Evolutionary conservation across 306 rosid genomes (phyloP), one percentile per base, ranked within the genome.

Genomic region (Cicer yamashitae): DNA sequence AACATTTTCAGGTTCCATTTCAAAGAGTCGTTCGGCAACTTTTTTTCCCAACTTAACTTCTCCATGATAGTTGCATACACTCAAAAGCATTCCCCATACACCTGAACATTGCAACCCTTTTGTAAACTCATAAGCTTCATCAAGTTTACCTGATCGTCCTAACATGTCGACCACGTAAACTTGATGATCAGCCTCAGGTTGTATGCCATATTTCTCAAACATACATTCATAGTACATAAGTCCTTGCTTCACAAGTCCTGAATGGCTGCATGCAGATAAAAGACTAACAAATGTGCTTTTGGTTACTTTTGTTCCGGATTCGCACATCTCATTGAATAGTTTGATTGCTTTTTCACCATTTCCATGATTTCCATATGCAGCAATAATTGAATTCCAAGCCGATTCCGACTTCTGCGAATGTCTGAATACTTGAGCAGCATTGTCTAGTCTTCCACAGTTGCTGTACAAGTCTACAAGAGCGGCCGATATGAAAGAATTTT

Each of bases 1-100:
- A 78, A 70, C 88, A 83, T 88, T 88, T 56, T 73, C 79, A 69
- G 91, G 91, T 37, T 85, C 89, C 45, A 81, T 1, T 74, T 85
- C 61, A 73, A 88, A 88, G 45, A 88, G 84, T 75, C 14, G 41
- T 70, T 85, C 74, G 57, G 88, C 89, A 67, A 88, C 59, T 62
- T 73, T 51, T 73, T 79, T 83, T 68, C 91, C 91, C 76, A 85
- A 57, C 79, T 81, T 75, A 78, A 88, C 22, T 71, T 83, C 89
- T 76, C 91, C 91, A 79, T 88, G 89, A 70, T 85, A 85, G 66
- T 76, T 83, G 77, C 91, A 88, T 76, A 85, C 84, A 83, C 83
- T 88, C 12, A 88, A 43, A 54, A 88, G 91, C 10, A 82, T 54
- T 63, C 91, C 91, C 91, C 89, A 88, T 48, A 88, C 80, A 45